These are phyloP conservation scores for Vaccinium corymbosum DNA, from an alignment of 148 eudicot genomes.

Conservation along the genomic window DNA sequence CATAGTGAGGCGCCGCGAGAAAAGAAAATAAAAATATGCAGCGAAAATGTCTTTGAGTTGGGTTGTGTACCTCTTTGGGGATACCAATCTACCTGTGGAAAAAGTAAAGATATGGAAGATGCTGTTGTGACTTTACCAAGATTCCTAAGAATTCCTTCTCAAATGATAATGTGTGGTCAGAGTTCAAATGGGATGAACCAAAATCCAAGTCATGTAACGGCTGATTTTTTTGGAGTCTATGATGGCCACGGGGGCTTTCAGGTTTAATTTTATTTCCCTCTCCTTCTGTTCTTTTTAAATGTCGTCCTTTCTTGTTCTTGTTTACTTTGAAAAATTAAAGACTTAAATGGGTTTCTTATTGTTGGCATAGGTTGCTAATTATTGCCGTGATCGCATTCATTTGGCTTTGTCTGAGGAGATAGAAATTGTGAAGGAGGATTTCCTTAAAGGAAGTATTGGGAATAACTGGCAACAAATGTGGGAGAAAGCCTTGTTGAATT, in stretches of 20 bases:
- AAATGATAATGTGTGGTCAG: constrained; percentile 32
- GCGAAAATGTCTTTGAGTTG: constrained; percentile 23
- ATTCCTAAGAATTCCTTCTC: constrained; percentile 42
- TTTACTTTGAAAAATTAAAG: neutral
- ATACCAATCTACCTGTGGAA: constrained; percentile 38
- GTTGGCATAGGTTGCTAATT: constrained; percentile 46
- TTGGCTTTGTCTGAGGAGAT: constrained; percentile 46
- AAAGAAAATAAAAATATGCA: constrained; percentile 32
- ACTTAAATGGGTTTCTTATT: neutral
- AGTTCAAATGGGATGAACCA: constrained; percentile 30
- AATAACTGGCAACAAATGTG: constrained; percentile 34
- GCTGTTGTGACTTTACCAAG: constrained; percentile 36
- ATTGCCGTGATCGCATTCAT: constrained; percentile 55
- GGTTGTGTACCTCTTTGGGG: constrained; percentile 57
- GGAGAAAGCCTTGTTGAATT: constrained; percentile 39
- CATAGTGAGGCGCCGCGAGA: constrained; percentile 31
- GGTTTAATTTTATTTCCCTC: constrained; percentile 27
- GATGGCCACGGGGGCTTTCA: constrained; percentile 68
- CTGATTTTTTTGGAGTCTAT: constrained; percentile 53
- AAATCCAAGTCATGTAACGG: constrained; percentile 25
- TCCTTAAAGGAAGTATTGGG: constrained; percentile 17
- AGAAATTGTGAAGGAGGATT: constrained; percentile 27
- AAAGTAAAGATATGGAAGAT: constrained; percentile 62
- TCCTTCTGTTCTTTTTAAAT: neutral
- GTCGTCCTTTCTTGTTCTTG: neutral